Evolutionary conservation across 2,329 filamentous ascomycete genomes (phyloP), one percentile per base, ranked within the genome.

Genomic region (Salinomyces thailandicus): DNA sequence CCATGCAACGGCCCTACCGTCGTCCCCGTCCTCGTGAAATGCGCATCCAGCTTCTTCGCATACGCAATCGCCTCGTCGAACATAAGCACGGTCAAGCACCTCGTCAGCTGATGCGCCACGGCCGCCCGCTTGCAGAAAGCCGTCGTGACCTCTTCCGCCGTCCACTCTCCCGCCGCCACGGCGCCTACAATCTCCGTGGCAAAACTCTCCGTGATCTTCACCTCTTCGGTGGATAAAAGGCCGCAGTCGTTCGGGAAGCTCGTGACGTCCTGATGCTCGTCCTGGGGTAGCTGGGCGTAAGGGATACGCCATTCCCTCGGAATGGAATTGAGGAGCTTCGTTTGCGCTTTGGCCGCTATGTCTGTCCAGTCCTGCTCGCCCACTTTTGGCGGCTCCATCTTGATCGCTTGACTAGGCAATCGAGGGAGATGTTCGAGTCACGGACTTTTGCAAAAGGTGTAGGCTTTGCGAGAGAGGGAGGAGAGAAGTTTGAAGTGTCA

Each of bases 1-100:
- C 77, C 81, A 54, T 85, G 80, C 1, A 85, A 65, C 2, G 79
- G 78, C 0, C 81, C 81, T 24, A 69, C 58, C 0, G 66, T 55
- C 43, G 62, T 57, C 17, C 64, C 66, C 9, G 60, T 68, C 33
- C 55, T 58, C 14, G 57, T 45, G 3, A 72, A 60, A 39, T 74
- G 62, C 1, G 66, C 60, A 49, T 78, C 73, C 0, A 75, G 62
- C 24, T 66, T 58, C 43, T 67, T 64, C 3, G 73, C 72, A 26
- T 62, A 61, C 18, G 61, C 52, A 31, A 75, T 59, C 3, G 71
- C 72, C 51, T 69, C 64, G 7, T 68, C 56, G 45, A 75, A 73
- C 37, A 77, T 63, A 16, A 69, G 66, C 43, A 77, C 72, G 1
- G 68, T 73, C 3, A 79, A 55, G 49, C 75, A 78, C 43, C 77